phyloP scores from a whole-genome alignment of 257 asterid species.

The Fraxinus anomala region DNA sequence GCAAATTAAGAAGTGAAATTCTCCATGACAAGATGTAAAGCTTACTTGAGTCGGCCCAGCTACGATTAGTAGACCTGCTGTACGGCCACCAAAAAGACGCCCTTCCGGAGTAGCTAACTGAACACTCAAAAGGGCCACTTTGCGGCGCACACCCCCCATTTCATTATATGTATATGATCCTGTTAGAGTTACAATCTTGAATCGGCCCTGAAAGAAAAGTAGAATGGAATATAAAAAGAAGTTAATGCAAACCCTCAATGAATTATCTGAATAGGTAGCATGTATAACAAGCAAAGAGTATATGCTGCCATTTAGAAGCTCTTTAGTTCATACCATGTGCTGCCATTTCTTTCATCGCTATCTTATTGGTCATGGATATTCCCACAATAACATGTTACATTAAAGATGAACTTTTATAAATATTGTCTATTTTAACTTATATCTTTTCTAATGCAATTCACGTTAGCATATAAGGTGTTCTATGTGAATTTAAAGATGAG shows the following conservation, averaged over 20 bases:
- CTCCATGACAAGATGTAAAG: not conserved
- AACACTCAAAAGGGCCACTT: conserved; percentile 30
- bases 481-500: no score
- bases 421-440: no score
- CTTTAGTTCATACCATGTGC: not conserved
- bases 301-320: no score
- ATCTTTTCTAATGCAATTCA: no score
- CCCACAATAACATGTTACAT: no score
- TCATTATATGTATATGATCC: conserved; percentile 42
- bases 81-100: conserved; percentile 39
- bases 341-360: not conserved
- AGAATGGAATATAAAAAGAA: not conserved
- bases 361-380: not conserved
- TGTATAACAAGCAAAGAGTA: not conserved
- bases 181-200: conserved; percentile 26
- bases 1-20: not conserved
- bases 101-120: conserved; percentile 33
- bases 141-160: conserved; percentile 19
- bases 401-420: no score
- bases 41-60: conserved; percentile 40
- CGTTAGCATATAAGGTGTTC: no score
- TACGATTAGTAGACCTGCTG: conserved; percentile 32
- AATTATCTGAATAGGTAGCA: not conserved
- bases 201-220: conserved; percentile 28
- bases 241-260: not conserved